These are phyloP conservation scores for Pichia kluyveri DNA, from an alignment of 805 yeast genomes.

Conservation along the genomic window DNA sequence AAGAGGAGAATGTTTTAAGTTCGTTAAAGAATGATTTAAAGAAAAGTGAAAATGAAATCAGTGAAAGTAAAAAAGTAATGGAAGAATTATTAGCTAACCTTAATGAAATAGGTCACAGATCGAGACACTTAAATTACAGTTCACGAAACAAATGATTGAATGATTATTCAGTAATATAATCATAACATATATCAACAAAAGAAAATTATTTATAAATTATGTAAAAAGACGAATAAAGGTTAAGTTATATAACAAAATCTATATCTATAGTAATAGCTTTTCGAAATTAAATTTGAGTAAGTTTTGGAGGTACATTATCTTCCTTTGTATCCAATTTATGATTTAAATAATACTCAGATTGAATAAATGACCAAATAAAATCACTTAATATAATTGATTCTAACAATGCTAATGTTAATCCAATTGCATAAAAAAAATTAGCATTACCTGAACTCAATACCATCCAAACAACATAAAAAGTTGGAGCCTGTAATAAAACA, in stretches of 20 bases:
- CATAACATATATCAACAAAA: too few relatives aligned
- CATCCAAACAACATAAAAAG: constrained; percentile 92
- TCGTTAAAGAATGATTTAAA: not conserved
- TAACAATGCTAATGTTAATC: constrained; percentile 68
- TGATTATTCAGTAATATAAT: not conserved
- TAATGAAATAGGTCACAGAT: constrained; percentile 15
- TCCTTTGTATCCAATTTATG: constrained; percentile 14
- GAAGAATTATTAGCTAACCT: constrained; percentile 24
- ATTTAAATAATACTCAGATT: constrained; percentile 45
- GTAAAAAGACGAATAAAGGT: too few relatives aligned
- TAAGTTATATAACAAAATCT: too few relatives aligned
- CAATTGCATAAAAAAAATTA: constrained; percentile 92
- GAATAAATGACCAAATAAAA: constrained; percentile 70
- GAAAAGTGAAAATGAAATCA: not conserved
- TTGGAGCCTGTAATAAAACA: constrained; percentile 61
- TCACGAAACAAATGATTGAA: not conserved
- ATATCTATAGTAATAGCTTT: too few relatives aligned
- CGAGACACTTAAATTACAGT: constrained; percentile 5
- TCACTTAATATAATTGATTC: constrained; percentile 64
- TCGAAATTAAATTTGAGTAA: constrained; percentile 34
- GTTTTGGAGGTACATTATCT: constrained; percentile 2
- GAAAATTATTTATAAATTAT: too few relatives aligned
- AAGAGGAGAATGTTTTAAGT: not conserved
- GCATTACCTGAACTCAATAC: constrained; percentile 91
- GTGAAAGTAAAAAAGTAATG: constrained; percentile 1